These are phyloP conservation scores for Tolypocladium tropicale DNA, from an alignment of 2,329 filamentous ascomycete genomes.

Conservation along the genomic window DNA sequence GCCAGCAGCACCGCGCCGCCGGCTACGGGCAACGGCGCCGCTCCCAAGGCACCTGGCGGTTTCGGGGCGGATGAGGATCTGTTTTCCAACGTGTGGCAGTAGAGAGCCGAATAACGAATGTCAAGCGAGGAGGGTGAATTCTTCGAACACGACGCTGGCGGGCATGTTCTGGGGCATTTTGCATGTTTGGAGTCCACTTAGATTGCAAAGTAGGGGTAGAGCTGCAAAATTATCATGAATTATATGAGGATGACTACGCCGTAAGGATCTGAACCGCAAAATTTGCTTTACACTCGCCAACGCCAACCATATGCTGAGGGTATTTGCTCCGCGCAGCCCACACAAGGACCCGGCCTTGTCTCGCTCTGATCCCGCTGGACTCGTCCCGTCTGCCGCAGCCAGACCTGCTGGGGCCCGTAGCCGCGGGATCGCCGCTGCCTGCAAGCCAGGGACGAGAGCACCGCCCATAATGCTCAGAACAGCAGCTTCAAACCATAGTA, in stretches of 20 bases:
- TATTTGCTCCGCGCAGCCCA: conserved; percentile 3
- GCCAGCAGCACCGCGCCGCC: conserved; percentile 54
- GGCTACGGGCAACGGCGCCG: conserved; percentile 25
- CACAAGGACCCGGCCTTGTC: not conserved
- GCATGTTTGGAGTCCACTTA: conserved; percentile 22
- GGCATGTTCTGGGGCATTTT: conserved; percentile 22
- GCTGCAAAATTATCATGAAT: not conserved
- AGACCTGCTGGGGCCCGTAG: not conserved
- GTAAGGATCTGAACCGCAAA: not conserved
- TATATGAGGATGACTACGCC: not conserved
- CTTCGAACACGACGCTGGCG: conserved; percentile 14
- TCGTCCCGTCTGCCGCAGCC: not conserved
- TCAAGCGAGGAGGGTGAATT: not conserved
- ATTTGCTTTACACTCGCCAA: not conserved
- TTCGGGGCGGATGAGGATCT: conserved; percentile 70
- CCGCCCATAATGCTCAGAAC: conserved; percentile 30
- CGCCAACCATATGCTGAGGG: conserved; percentile 7
- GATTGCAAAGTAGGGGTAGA: conserved; percentile 12
- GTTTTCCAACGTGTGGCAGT: conserved; percentile 95
- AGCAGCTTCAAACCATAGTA: conserved; percentile 63
- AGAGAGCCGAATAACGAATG: conserved; percentile 3
- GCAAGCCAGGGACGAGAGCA: not conserved
- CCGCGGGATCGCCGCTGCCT: not conserved
- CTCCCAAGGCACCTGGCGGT: conserved; percentile 45
- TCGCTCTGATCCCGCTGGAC: not conserved